phyloP scores from a whole-genome alignment of 139 green algal genomes.

The Chlorella sp. region DNA sequence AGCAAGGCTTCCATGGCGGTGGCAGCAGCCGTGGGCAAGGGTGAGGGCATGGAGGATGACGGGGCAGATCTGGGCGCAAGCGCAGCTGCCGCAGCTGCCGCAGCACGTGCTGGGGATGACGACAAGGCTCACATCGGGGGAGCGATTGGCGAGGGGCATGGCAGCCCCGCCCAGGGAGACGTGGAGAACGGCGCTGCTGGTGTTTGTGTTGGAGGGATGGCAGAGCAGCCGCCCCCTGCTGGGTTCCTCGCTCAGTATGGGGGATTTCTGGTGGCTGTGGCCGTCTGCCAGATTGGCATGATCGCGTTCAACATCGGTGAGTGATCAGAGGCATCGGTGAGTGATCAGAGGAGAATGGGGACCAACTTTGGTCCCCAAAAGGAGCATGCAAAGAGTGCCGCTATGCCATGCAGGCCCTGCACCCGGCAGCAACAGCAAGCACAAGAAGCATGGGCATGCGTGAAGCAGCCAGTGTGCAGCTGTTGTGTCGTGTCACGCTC shows the following conservation, averaged over 20 bases:
- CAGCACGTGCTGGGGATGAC: too few species aligned
- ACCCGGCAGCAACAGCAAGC: too few species aligned
- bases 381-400: too few species aligned
- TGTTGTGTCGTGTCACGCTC: too few species aligned
- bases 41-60: neutral
- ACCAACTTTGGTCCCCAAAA: too few species aligned
- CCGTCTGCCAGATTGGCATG: slow-evolving; percentile 54
- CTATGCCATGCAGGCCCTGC: too few species aligned
- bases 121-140: neutral
- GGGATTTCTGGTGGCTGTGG: slow-evolving; percentile 36
- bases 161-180: neutral
- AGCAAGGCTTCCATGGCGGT: neutral
- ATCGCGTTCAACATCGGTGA: slow-evolving; percentile 63
- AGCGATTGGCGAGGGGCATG: neutral
- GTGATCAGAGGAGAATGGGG: neutral
- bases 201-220: neutral
- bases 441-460: too few species aligned
- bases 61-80: neutral
- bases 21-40: neutral
- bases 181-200: neutral
- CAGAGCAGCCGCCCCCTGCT: neutral
- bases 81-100: neutral
- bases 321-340: slow-evolving; percentile 32
- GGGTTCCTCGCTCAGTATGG: neutral
- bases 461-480: too few species aligned